Percentiles rank a stretch among this genome's conserved stretches.
Conservation (phyloP, 805 yeast species). For the Wickerhamiella dianesei region DNA sequence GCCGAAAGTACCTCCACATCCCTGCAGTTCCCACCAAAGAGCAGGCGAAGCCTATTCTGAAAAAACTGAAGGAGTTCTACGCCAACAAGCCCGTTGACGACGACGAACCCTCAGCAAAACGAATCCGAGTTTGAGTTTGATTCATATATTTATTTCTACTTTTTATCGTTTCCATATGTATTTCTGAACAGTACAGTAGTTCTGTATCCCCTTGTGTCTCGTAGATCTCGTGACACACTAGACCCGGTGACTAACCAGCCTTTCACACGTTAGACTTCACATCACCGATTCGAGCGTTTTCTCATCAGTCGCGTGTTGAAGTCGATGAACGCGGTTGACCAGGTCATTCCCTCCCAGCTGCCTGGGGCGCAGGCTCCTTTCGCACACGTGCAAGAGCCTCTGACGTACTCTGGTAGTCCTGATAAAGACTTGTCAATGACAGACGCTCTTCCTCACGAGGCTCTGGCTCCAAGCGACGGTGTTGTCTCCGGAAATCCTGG, state of each 20-base stretch:
- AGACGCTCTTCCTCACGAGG: neutral
- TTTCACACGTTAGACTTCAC: neutral
- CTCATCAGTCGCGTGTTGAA: too few relatives aligned
- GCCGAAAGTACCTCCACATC: conserved; percentile 16
- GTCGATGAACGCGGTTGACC: neutral
- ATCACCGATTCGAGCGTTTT: too few relatives aligned
- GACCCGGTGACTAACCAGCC: neutral
- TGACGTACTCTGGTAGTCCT: neutral
- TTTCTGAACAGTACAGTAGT: too few relatives aligned
- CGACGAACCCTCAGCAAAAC: neutral
- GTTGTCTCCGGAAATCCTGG: too few relatives aligned
- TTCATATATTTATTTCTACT: too few relatives aligned
- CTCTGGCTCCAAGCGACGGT: too few relatives aligned
- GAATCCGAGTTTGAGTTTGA: neutral
- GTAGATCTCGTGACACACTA: too few relatives aligned
- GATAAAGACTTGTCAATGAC: neutral
- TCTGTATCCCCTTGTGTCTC: neutral
- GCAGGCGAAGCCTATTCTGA: conserved; percentile 24
- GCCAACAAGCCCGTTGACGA: neutral
- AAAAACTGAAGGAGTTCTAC: conserved; percentile 22
- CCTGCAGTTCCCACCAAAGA: conserved; percentile 20
- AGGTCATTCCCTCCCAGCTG: neutral
- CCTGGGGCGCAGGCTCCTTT: neutral
- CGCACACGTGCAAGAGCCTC: neutral
- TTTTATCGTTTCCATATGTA: too few relatives aligned